phyloP scores from a whole-genome alignment of 2,329 filamentous ascomycete species.

The Xylaria sp. region DNA sequence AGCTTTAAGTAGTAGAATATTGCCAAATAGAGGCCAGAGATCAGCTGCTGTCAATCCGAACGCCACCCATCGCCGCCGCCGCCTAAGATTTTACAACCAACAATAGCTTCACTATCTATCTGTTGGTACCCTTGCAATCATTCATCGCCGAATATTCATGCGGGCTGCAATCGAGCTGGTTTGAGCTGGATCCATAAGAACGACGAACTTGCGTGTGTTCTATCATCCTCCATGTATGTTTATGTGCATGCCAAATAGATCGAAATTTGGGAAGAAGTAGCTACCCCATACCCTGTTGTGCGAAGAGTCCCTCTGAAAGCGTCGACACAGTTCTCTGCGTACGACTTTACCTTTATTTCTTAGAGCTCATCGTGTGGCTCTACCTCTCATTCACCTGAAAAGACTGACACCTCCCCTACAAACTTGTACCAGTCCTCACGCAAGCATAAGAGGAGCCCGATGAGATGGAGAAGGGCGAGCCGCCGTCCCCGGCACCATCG shows the following conservation, averaged over 20 bases:
- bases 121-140: slow-evolving; percentile 12
- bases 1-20: slow-evolving; percentile 26
- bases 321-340: slow-evolving; percentile 29
- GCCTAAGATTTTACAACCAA: slow-evolving; percentile 21
- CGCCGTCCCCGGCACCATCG: slow-evolving; percentile 59
- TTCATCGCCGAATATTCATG: slow-evolving; percentile 11
- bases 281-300: slow-evolving; percentile 9
- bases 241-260: slow-evolving; percentile 33
- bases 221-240: slow-evolving; percentile 27
- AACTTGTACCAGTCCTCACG: background rate
- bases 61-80: slow-evolving; percentile 11
- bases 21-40: slow-evolving; percentile 34
- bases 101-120: slow-evolving; percentile 15
- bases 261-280: slow-evolving; percentile 26
- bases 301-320: slow-evolving; percentile 29
- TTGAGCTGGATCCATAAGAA: slow-evolving; percentile 18
- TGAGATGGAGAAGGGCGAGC: slow-evolving; percentile 47
- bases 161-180: slow-evolving; percentile 13
- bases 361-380: slow-evolving; percentile 2
- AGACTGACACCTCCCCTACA: slow-evolving; percentile 16
- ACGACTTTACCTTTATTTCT: slow-evolving; percentile 17
- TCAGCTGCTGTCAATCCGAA: slow-evolving; percentile 6
- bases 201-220: slow-evolving; percentile 16
- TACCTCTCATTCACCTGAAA: slow-evolving; percentile 12
- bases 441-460: slow-evolving; percentile 29